Evolutionary conservation across 1,139 yeast species (phyloP).

Genomic region (Scheffersomyces cryptocercus): DNA sequence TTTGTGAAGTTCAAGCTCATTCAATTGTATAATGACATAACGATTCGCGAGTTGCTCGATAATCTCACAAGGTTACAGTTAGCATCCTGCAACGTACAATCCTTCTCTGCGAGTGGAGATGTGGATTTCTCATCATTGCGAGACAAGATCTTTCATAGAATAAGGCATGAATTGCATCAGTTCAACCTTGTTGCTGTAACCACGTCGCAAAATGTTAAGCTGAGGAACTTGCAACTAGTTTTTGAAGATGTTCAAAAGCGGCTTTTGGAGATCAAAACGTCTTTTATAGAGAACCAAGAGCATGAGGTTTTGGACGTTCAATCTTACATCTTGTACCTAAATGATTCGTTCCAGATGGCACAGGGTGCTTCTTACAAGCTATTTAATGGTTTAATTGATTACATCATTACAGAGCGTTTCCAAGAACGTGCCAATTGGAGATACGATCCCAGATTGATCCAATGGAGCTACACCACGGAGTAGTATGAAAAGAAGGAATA

Average conservation of each 20-base stretch:
- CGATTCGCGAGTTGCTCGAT: constrained; percentile 24
- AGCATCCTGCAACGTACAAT: constrained; percentile 5
- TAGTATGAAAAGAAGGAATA: too few relatives aligned
- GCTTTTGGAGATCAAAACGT: too few relatives aligned
- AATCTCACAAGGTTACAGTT: constrained; percentile 19
- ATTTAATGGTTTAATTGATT: constrained; percentile 29
- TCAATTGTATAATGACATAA: constrained; percentile 24
- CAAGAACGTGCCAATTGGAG: constrained; percentile 22
- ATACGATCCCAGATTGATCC: constrained; percentile 19
- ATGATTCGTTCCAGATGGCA: too few relatives aligned
- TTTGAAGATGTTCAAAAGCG: constrained; percentile 17
- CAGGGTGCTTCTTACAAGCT: constrained; percentile 11
- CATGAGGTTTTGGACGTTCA: background rate
- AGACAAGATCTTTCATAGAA: constrained; percentile 29
- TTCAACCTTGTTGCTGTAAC: constrained; percentile 14
- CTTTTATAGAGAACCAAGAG: too few relatives aligned
- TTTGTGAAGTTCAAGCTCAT: constrained; percentile 23
- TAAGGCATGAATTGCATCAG: constrained; percentile 26
- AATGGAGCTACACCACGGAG: constrained; percentile 18
- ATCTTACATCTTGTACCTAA: too few relatives aligned
- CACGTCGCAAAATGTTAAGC: constrained; percentile 23
- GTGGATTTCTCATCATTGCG: constrained; percentile 8
- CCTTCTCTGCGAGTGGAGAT: background rate
- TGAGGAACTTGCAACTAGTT: constrained; percentile 14
- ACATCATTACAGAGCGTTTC: constrained; percentile 19